Evolutionary conservation across 352 stramenopile genomes (phyloP), one percentile per base, ranked within the genome.

Genomic region (Pythium utonaiense): DNA sequence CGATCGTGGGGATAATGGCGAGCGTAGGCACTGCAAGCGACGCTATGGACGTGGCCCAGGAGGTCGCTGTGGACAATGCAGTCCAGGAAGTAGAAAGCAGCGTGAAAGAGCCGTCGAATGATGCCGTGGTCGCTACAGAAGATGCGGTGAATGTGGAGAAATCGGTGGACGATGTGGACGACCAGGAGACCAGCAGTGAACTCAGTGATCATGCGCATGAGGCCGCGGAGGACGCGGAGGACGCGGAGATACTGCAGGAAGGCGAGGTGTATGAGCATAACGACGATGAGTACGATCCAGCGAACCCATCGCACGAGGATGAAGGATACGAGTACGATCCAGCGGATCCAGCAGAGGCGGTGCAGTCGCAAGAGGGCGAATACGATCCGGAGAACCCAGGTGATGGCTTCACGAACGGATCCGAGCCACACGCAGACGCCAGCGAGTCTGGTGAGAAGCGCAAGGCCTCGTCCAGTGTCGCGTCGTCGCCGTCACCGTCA

Each of bases 201-300:
- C 7, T 52, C 17, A 60, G 22, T n/a, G 53, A 42, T 14, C 31
- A 36, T 30, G 60, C 30, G 25, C 33, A 67, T 16, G 60, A 31
- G 25, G 22, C 61, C 19, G 34, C 22, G 31, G 19, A 12, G 8
- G 24, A 34, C 22, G 31, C 25, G 6, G 36, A 42, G 36, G 38
- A 60, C 42, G 53, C 33, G 17, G 56, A 62, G 33, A 62, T 14
- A 8, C 25, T 27, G 28, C 27, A 48, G 12, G 25, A 45, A 24
- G 17, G 42, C 10, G 30, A 14, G 9, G n/a, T 40, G 3, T 17
- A 41, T 22, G 50, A 58, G 31, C 70, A 70, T 40, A 53, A 72
- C 24, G 53, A 44, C 1, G 63, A 74, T 52, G 67, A 74, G 53
- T 74, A 74, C 51, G 67, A 71, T 25, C 67, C 67, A 9, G 67